These are phyloP conservation scores for Tricholoma sp. DNA, from an alignment of 768 basidiomycete species.

Conservation along the genomic window DNA sequence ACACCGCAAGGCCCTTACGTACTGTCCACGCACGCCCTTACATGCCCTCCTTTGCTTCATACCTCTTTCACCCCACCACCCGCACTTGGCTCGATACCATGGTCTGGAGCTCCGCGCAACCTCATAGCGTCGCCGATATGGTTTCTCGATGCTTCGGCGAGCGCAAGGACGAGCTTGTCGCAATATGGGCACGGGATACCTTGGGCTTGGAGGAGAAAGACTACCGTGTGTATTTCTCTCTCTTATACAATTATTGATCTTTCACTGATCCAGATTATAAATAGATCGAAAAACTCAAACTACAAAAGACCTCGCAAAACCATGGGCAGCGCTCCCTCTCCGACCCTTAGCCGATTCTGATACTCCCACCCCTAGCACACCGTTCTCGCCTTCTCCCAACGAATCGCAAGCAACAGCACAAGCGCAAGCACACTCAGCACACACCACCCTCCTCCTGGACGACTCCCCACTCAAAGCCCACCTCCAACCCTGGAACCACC, in stretches of 20 bases:
- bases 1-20: conserved; percentile 25
- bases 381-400: background rate
- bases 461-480: conserved; percentile 53
- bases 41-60: conserved; percentile 53
- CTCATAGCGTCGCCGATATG: conserved; percentile 75
- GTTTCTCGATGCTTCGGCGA: conserved; percentile 54
- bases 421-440: conserved; percentile 32
- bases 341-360: background rate
- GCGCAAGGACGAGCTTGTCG: conserved; percentile 38
- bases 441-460: conserved; percentile 45
- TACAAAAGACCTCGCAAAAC: conserved; percentile 69
- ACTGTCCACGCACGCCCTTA: conserved; percentile 60
- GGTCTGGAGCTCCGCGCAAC: conserved; percentile 88
- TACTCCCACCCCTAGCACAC: background rate
- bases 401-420: background rate
- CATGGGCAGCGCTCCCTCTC: conserved; percentile 47
- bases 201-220: conserved; percentile 56
- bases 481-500: conserved; percentile 78
- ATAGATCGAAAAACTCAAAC: conserved; percentile 47
- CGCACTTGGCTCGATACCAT: conserved; percentile 72
- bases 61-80: conserved; percentile 60
- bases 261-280: background rate
- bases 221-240: conserved; percentile 51
- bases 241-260: background rate
- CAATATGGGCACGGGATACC: conserved; percentile 78